Conservation (phyloP, 2,329 filamentous ascomycete species). For the Colletotrichum gloeosporioides region DNA sequence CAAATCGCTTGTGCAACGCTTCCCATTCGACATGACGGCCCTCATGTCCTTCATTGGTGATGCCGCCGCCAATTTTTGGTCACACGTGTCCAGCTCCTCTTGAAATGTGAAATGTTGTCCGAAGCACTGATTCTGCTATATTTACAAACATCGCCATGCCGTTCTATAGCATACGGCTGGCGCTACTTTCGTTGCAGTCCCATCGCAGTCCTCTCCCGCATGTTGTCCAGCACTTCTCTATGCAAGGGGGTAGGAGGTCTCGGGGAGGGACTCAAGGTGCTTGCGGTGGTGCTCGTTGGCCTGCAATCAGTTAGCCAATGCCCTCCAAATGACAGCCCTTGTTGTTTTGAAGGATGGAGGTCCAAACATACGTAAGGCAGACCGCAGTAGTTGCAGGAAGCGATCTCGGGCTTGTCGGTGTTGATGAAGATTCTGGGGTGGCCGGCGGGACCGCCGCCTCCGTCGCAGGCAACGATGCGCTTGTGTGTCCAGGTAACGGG, state of each 20-base stretch:
- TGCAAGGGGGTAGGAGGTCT: constrained; percentile 81
- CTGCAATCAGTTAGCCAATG: constrained; percentile 48
- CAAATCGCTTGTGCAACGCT: neutral
- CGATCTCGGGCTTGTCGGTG: constrained; percentile 94
- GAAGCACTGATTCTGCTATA: constrained; percentile 21
- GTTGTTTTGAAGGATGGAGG: neutral
- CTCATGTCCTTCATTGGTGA: neutral
- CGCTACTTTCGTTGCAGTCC: neutral
- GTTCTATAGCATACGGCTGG: neutral
- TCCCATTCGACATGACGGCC: neutral
- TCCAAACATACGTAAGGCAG: constrained; percentile 78
- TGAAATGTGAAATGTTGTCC: constrained; percentile 1
- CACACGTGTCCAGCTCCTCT: neutral
- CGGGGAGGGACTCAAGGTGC: constrained; percentile 81
- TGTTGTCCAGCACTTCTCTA: constrained; percentile 29
- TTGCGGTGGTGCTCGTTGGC: constrained; percentile 88
- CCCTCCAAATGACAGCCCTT: neutral
- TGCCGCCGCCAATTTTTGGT: neutral
- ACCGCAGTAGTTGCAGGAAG: constrained; percentile 90
- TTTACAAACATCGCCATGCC: constrained; percentile 18
- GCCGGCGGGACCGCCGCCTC: constrained; percentile 86
- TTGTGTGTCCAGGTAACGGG: constrained; percentile 91
- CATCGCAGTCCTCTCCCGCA: neutral
- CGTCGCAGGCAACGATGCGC: constrained; percentile 84
- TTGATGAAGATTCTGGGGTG: constrained; percentile 98